A percentile compares a stretch with the other conserved stretches of the same genome.
phyloP scores from a whole-genome alignment of 2,329 filamentous ascomycete genomes.

The Ceratocystiopsis brevicomis region DNA sequence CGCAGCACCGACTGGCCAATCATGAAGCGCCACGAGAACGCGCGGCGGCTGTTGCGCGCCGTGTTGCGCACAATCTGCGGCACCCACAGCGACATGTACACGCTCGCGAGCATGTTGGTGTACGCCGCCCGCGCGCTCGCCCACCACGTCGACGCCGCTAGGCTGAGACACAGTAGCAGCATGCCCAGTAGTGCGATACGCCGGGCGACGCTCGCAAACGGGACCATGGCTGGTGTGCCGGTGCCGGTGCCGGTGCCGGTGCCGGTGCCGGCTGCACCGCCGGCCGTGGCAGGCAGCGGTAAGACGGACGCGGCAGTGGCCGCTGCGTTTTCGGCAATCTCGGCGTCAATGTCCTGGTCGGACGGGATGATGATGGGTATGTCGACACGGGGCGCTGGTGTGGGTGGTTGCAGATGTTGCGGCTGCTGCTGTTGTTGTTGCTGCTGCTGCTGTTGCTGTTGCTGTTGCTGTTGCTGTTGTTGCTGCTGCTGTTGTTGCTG shows the following conservation, averaged over 20 bases:
- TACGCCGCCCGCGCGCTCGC: conserved; percentile 34
- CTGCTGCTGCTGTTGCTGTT: conserved; percentile 8
- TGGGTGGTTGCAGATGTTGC: not conserved
- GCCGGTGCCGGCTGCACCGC: conserved; percentile 13
- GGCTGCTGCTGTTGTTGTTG: not conserved
- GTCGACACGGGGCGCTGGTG: not conserved
- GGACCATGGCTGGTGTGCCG: conserved; percentile 15
- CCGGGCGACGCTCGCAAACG: conserved; percentile 37
- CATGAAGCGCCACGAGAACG: conserved; percentile 82
- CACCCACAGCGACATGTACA: conserved; percentile 78
- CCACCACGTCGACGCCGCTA: conserved; percentile 43
- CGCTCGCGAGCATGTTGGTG: conserved; percentile 44
- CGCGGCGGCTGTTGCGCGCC: conserved; percentile 76
- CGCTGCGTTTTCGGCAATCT: conserved; percentile 26
- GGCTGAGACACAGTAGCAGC: conserved; percentile 35
- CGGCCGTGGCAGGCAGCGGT: conserved; percentile 13
- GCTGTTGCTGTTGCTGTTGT: not conserved
- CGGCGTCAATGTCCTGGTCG: conserved; percentile 43
- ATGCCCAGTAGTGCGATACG: conserved; percentile 37
- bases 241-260: conserved; percentile 16
- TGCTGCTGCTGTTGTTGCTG: not conserved
- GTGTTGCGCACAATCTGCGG: conserved; percentile 86
- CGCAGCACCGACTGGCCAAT: conserved; percentile 65
- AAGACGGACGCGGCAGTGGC: conserved; percentile 13
- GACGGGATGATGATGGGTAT: conserved; percentile 39